phyloP scores from a whole-genome alignment of 1,139 yeast species.

The Pichia cactophila region DNA sequence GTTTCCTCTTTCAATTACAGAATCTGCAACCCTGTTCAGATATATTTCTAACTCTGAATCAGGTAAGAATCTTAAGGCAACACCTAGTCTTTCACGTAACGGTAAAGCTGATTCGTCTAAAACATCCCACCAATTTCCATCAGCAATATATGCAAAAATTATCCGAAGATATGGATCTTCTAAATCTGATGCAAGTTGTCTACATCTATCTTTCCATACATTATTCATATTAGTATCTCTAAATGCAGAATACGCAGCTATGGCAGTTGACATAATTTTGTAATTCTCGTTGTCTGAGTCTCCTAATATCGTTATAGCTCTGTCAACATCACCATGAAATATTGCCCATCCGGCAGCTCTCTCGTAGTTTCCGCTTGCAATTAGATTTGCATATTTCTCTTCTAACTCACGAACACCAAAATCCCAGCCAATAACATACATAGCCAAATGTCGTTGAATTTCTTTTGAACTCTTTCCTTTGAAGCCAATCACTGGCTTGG shows the following conservation, averaged over 20 bases:
- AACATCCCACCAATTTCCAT: slow-evolving; percentile 95
- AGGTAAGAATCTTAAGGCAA: slow-evolving; percentile 76
- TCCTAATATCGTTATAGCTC: slow-evolving; percentile 67
- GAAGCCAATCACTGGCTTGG: slow-evolving; percentile 33
- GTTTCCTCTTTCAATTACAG: slow-evolving; percentile 72
- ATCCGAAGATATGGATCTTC: slow-evolving; percentile 88
- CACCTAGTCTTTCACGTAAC: slow-evolving; percentile 78
- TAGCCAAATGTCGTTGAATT: slow-evolving; percentile 64
- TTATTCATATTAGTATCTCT: slow-evolving; percentile 44
- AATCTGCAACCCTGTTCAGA: slow-evolving; percentile 60
- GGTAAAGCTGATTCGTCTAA: slow-evolving; percentile 86
- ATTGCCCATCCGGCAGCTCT: slow-evolving; percentile 99
- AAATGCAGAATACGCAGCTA: slow-evolving; percentile 85
- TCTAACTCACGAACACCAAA: slow-evolving; percentile 72
- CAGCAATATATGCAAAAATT: slow-evolving; percentile 88
- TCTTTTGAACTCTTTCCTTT: slow-evolving; percentile 45
- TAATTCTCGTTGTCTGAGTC: slow-evolving; percentile 54
- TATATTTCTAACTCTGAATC: slow-evolving; percentile 69
- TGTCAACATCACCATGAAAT: slow-evolving; percentile 79
- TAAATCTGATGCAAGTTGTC: slow-evolving; percentile 76
- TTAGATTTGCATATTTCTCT: slow-evolving; percentile 51
- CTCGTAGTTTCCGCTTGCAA: slow-evolving; percentile 56
- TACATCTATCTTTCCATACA: slow-evolving; percentile 91
- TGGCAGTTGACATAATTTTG: slow-evolving; percentile 83
- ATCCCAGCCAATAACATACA: slow-evolving; percentile 90